Percentiles rank a stretch among this genome's conserved stretches.
Evolutionary conservation across 345 rosid species (phyloP).

Genomic region (Eucalyptus polybractea): DNA sequence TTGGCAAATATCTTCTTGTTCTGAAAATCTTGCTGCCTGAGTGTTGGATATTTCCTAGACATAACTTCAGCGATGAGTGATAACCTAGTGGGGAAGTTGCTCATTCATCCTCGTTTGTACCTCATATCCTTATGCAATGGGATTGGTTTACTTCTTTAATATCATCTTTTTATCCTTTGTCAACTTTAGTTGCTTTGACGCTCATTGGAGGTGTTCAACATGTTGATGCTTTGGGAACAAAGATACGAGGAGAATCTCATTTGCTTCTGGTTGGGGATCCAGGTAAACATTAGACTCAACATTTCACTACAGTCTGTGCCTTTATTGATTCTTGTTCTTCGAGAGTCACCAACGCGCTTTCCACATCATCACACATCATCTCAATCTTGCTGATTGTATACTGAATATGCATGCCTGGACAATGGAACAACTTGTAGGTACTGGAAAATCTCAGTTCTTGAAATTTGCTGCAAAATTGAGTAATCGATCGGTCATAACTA

Average conservation of each 20-base stretch:
- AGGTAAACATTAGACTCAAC: conserved; percentile 16
- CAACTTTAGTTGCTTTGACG: conserved; percentile 63
- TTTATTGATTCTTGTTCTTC: background rate
- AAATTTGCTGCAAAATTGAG: conserved; percentile 95
- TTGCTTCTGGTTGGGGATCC: conserved; percentile 98
- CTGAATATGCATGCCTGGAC: background rate
- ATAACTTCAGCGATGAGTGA: background rate
- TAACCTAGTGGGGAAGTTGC: background rate
- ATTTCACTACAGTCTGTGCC: background rate
- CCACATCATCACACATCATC: background rate
- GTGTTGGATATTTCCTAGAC: background rate
- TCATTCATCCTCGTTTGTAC: background rate
- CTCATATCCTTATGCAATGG: background rate
- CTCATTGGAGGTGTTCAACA: conserved; percentile 96
- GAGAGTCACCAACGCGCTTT: background rate
- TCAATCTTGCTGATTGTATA: background rate
- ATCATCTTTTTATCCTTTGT: background rate
- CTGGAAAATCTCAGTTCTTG: conserved; percentile 94
- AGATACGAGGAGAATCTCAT: conserved; percentile 94
- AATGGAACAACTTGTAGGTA: conserved; percentile 35
- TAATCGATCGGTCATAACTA: conserved; percentile 86
- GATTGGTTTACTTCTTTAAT: background rate
- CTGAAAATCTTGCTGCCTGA: background rate
- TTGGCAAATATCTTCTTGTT: background rate
- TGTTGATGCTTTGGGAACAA: conserved; percentile 91